phyloP scores from a whole-genome alignment of 148 eudicot species.

The Mesembryanthemum crystallinum region DNA sequence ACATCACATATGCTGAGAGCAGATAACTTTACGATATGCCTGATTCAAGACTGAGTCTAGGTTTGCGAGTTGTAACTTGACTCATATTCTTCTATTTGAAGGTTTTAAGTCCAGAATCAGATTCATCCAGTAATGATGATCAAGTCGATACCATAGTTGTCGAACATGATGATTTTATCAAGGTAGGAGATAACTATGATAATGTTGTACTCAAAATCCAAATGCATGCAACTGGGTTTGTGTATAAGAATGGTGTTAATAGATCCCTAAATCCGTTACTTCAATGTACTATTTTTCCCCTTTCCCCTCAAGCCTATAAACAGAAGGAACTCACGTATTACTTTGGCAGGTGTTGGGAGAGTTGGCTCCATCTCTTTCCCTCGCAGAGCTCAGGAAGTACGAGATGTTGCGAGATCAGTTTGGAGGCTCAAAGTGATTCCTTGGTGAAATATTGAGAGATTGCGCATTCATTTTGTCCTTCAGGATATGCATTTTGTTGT shows the following conservation, averaged over 20 bases:
- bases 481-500: too few species aligned
- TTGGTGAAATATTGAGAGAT: neutral
- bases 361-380: slow-evolving; percentile 80
- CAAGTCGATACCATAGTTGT: slow-evolving; percentile 54
- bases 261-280: neutral
- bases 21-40: neutral
- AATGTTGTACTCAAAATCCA: neutral
- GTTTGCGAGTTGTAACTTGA: neutral
- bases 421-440: slow-evolving; percentile 63
- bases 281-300: neutral
- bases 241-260: neutral
- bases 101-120: slow-evolving; percentile 53
- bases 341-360: slow-evolving; percentile 73
- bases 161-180: slow-evolving; percentile 78
- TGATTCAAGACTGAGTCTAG: neutral
- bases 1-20: neutral
- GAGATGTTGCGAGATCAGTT: slow-evolving; percentile 83
- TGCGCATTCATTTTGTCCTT: neutral
- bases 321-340: neutral
- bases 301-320: neutral
- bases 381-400: slow-evolving; percentile 78
- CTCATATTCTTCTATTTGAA: slow-evolving; percentile 26
- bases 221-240: neutral
- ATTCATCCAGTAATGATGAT: slow-evolving; percentile 36
- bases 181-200: slow-evolving; percentile 38